A percentile compares a stretch with the other conserved stretches of the same genome.
These are phyloP conservation scores for Lagerstroemia speciosa DNA, from an alignment of 345 rosid species.

Conservation along the genomic window DNA sequence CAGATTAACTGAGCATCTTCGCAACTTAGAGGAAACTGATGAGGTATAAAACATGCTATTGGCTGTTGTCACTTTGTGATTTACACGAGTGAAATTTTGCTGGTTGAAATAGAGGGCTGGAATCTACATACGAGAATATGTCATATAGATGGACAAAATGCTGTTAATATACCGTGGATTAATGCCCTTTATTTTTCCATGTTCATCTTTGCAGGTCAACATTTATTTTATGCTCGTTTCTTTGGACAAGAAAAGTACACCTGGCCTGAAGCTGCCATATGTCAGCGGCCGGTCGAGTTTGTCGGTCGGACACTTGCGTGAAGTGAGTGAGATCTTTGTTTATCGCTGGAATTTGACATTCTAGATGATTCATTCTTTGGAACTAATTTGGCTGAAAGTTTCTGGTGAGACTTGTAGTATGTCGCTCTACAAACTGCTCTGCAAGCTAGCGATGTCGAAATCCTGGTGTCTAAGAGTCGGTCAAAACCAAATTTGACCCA, in stretches of 20 bases:
- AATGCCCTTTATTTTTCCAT: not conserved
- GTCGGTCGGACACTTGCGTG: constrained; percentile 62
- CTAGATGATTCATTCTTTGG: not conserved
- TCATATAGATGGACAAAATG: no score
- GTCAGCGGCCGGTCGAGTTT: constrained; percentile 64
- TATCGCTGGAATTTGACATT: not conserved
- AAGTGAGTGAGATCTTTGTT: constrained; percentile 48
- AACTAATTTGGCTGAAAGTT: not conserved
- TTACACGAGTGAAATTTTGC: no score
- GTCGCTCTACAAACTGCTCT: constrained; percentile 57
- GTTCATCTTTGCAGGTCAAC: constrained; percentile 40
- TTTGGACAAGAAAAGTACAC: constrained; percentile 41
- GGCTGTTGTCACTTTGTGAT: no score
- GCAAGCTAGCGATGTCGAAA: constrained; percentile 67
- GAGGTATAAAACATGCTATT: constrained; percentile 39
- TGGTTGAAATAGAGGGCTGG: no score
- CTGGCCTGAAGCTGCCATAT: constrained; percentile 65
- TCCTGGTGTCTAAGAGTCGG: constrained; percentile 36
- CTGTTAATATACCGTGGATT: no score
- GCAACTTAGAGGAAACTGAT: constrained; percentile 47
- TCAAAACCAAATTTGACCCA: constrained; percentile 13
- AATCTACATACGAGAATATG: no score
- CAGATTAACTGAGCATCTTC: constrained; percentile 62
- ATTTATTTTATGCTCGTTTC: constrained; percentile 73
- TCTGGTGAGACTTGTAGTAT: constrained; percentile 32